Percentiles rank a stretch among this genome's conserved stretches.
These are phyloP conservation scores for Tulasnella sp. DNA, from an alignment of 768 basidiomycete species.

Conservation along the genomic window DNA sequence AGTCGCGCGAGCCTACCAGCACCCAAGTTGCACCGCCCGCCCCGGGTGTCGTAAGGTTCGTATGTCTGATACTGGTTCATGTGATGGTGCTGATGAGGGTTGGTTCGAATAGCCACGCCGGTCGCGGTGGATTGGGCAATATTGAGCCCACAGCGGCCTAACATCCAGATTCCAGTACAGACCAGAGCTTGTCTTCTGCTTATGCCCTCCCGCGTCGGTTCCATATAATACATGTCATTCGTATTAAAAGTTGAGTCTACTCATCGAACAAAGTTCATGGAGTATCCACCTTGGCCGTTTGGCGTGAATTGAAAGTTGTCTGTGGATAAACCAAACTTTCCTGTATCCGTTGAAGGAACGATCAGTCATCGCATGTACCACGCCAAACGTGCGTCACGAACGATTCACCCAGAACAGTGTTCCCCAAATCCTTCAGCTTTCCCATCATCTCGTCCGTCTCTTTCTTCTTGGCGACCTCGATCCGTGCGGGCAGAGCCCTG, in stretches of 20 bases:
- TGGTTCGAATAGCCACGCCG: neutral
- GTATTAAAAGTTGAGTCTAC: slow-evolving; percentile 18
- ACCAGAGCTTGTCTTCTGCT: neutral
- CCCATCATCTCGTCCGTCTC: slow-evolving; percentile 87
- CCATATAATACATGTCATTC: neutral
- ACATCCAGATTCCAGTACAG: neutral
- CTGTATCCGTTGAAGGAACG: slow-evolving; percentile 29
- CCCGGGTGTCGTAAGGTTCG: too few species aligned
- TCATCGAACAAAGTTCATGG: slow-evolving; percentile 69
- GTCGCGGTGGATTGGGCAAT: neutral
- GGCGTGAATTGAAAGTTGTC: slow-evolving; percentile 96
- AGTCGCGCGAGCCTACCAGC: too few species aligned
- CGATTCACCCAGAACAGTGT: slow-evolving; percentile 67
- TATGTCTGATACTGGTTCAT: too few species aligned
- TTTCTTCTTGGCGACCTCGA: slow-evolving; percentile 65
- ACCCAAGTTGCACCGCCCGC: too few species aligned
- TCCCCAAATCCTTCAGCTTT: slow-evolving; percentile 87
- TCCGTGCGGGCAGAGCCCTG: slow-evolving; percentile 47
- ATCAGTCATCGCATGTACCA: neutral
- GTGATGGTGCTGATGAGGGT: too few species aligned
- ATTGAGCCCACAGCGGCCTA: neutral
- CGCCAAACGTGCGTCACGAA: neutral
- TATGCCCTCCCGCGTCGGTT: neutral
- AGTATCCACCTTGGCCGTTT: slow-evolving; percentile 92
- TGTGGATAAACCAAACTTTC: slow-evolving; percentile 87